Conservation (phyloP, 1,284 basidiomycete genomes). For the Ustilago vetiveriae region DNA sequence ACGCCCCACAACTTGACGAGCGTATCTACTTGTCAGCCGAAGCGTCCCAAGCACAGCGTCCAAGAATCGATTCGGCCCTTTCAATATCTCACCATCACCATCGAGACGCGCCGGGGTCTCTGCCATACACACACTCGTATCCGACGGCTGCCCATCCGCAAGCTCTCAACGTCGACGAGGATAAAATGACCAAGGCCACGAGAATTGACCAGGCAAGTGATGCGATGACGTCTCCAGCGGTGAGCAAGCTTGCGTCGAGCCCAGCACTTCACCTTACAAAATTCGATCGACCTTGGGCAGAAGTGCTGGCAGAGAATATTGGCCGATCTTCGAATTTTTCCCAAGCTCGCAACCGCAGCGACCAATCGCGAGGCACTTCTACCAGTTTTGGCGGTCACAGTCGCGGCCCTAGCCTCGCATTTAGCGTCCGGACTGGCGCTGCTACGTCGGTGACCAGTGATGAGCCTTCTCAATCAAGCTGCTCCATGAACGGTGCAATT, state of each 20-base stretch:
- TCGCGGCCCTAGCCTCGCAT: slow-evolving; percentile 4
- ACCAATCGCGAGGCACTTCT: slow-evolving; percentile 1
- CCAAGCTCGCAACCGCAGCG: background rate
- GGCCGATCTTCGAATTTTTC: background rate
- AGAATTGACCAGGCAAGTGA: no score
- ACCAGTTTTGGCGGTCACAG: slow-evolving; percentile 5
- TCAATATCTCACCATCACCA: no score
- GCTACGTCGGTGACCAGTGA: background rate
- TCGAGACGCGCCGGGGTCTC: no score
- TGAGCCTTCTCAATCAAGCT: background rate
- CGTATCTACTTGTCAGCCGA: no score
- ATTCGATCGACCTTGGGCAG: slow-evolving; percentile 8
- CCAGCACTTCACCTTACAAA: slow-evolving; percentile 11
- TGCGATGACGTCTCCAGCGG: no score
- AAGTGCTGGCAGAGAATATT: background rate
- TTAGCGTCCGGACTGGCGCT: background rate
- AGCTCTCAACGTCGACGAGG: no score
- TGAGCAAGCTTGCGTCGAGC: slow-evolving; percentile 1
- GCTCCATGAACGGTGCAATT: background rate
- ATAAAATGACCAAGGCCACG: no score
- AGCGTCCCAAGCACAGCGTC: no score
- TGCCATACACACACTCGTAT: no score
- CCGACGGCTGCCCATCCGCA: no score
- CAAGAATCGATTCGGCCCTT: no score
- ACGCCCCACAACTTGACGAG: no score